Evolutionary conservation across 2,329 filamentous ascomycete genomes (phyloP).

Genomic region (Colletotrichum theobromicola): DNA sequence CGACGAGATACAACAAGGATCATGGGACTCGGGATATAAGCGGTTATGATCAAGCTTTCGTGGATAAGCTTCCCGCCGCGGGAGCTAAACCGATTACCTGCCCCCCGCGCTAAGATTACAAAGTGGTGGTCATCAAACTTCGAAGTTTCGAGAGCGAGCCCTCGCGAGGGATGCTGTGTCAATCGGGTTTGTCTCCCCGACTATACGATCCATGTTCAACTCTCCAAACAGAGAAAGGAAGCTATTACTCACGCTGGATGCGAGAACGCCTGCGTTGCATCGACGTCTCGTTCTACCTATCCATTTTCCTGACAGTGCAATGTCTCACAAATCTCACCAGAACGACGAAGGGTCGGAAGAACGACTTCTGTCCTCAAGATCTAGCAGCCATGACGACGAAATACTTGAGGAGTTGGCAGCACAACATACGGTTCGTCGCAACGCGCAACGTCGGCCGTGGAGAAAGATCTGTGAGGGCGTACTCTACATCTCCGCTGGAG

Average conservation of each 20-base stretch:
- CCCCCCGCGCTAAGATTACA: background rate
- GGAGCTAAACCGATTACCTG: background rate
- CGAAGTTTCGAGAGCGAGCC: background rate
- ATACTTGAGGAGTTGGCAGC: background rate
- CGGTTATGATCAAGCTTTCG: background rate
- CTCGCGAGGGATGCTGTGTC: background rate
- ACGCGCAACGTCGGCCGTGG: background rate
- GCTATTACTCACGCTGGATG: background rate
- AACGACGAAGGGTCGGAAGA: background rate
- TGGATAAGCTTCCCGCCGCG: background rate
- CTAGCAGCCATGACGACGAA: background rate
- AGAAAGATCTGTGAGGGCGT: background rate
- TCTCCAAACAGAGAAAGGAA: background rate
- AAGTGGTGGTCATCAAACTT: background rate
- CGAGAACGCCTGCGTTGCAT: rapidly evolving
- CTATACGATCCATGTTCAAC: background rate
- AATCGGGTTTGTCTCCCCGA: background rate
- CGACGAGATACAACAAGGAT: background rate
- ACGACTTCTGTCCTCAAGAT: background rate
- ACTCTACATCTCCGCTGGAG: background rate
- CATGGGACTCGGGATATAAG: background rate
- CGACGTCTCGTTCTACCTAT: background rate
- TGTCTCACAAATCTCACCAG: background rate
- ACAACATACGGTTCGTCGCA: background rate
- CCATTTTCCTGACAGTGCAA: background rate